Evolutionary conservation across 345 rosid species (phyloP), one percentile per base, ranked within the genome.

Genomic region (Corymbia maculata): DNA sequence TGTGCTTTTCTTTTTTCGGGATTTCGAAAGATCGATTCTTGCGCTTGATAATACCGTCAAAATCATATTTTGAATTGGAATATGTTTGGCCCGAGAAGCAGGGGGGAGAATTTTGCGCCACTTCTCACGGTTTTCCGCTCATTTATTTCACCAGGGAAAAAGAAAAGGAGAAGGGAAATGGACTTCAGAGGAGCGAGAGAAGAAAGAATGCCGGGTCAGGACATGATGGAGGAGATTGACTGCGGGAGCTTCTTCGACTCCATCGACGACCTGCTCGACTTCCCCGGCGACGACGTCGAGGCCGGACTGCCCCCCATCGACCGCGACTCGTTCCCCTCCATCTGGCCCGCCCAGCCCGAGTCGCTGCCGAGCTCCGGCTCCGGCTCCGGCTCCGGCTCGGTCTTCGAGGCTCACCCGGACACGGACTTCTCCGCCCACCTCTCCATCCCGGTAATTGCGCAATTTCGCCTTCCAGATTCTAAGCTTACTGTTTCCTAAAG

Each of bases 231-330:
- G 70, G 98, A 97, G 90, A 92, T 95, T 49, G 99, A 97, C 89
- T 98, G 97, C 92, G 96, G 96, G 51, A 94, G 95, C 94, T 97
- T 97, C 96, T 96, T 98, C 90, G 98, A 97, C 90, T 96, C 96
- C 90, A 97, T 98, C 88, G 99, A 98, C 79, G 98, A 98, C 90
- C 89, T 97, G 75, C 93, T 96, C 86, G 98, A 97, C 85, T 95
- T 97, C 86, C 97, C 99, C 86, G 87, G 89, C 89, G 98, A 94
- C 79, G 99, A 96, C 51, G 90, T 94, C 49, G 96, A 95, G 36
- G 91, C 93, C 85, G 91, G 92, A 57, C 82, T 94, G 30, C 82
- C 91, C 36, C 79, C 90, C 32, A 85, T 89, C 49, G 92, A 88
- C 88, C 52, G 52, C 88, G 90, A 91, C 90, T 86, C 94, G 22